Conservation (phyloP, 192 early-diverging fungal genomes). For the Chytriomyces sp. region DNA sequence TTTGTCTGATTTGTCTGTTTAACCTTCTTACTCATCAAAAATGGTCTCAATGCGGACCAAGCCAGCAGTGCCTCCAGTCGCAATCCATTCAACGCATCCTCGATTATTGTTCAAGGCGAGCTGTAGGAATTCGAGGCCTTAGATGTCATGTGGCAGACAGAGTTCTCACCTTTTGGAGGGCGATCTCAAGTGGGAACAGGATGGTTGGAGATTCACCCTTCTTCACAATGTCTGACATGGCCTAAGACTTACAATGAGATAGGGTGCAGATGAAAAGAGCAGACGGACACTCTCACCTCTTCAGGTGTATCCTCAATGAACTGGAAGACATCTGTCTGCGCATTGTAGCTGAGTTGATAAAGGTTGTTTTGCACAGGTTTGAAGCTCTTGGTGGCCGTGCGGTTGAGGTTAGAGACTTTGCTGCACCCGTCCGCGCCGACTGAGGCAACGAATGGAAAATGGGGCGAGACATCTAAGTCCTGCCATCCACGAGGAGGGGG, state of each 20-base stretch:
- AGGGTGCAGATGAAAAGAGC: neutral
- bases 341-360: constrained; percentile 37
- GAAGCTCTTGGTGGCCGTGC: constrained; percentile 9
- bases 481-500: too few species aligned
- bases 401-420: constrained; percentile 38
- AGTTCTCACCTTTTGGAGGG: constrained; percentile 40
- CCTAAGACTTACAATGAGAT: constrained; percentile 1
- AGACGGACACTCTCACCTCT: constrained; percentile 17
- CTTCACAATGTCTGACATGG: constrained; percentile 17
- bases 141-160: neutral
- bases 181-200: constrained; percentile 39
- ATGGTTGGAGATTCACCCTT: constrained; percentile 24
- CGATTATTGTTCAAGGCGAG: constrained; percentile 3
- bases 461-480: constrained; percentile 30
- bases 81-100: constrained; percentile 6
- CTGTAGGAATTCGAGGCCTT: neutral
- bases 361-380: constrained; percentile 27
- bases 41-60: constrained; percentile 20
- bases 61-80: constrained; percentile 18
- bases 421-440: constrained; percentile 42
- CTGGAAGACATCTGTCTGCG: neutral
- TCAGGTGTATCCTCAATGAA: constrained; percentile 30
- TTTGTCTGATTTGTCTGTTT: neutral
- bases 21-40: neutral
- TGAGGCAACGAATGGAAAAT: constrained; percentile 35